Percentiles rank a stretch among this genome's conserved stretches.
phyloP scores from a whole-genome alignment of 1,284 basidiomycete species.

The Heterobasidion occidentale region DNA sequence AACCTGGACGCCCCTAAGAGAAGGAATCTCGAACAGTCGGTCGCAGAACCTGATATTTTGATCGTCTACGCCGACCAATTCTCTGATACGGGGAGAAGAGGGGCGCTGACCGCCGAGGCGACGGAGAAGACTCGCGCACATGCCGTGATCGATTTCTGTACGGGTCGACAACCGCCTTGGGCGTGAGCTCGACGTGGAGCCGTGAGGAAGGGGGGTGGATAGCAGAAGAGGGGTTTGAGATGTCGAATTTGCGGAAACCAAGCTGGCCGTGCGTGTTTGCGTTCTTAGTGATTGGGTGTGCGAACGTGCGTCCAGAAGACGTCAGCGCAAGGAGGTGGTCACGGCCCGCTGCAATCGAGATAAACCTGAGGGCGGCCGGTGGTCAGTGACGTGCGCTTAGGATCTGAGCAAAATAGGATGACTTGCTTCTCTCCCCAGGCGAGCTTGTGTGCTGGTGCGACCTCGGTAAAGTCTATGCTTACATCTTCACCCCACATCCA shows the following conservation, averaged over 20 bases:
- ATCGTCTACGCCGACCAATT: conserved; percentile 31
- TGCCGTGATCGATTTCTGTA: conserved; percentile 35
- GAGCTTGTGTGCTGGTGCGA: conserved; percentile 38
- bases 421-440: conserved; percentile 48
- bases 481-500: conserved; percentile 54
- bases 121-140: conserved; percentile 16
- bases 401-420: not conserved
- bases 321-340: conserved; percentile 86
- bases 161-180: conserved; percentile 46
- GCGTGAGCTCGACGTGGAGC: conserved; percentile 50
- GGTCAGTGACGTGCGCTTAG: not conserved
- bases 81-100: conserved; percentile 16
- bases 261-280: conserved; percentile 89
- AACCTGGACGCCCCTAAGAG: conserved; percentile 56
- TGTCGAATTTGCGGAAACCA: conserved; percentile 60
- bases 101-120: conserved; percentile 1
- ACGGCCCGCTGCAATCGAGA: conserved; percentile 65
- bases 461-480: conserved; percentile 39
- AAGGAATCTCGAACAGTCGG: conserved; percentile 74
- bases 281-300: conserved; percentile 66
- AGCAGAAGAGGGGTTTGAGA: conserved; percentile 31
- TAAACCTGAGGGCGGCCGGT: conserved; percentile 40
- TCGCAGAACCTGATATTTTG: conserved; percentile 65
- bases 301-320: conserved; percentile 74
- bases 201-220: conserved; percentile 15